Conservation (phyloP, 73 alveolate species). For the Blepharisma japonicum region DNA sequence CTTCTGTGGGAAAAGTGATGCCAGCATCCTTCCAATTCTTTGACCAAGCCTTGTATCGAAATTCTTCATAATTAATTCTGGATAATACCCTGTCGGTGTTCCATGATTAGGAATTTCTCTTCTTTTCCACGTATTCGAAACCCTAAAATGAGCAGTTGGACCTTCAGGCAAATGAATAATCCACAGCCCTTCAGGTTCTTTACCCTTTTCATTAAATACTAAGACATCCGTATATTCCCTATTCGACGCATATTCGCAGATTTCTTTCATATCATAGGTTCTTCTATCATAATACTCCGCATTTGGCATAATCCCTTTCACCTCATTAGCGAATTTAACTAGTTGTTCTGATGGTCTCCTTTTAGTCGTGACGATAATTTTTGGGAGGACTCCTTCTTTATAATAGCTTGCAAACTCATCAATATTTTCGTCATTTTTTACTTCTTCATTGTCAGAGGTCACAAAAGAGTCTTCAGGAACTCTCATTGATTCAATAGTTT, state of each 20-base stretch:
- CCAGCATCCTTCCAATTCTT: slow-evolving; percentile 94
- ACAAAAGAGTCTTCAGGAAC: slow-evolving; percentile 86
- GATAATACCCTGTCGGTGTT: slow-evolving; percentile 83
- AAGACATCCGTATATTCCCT: slow-evolving; percentile 91
- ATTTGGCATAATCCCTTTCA: slow-evolving; percentile 74
- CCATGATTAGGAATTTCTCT: slow-evolving; percentile 89
- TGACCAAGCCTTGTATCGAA: slow-evolving; percentile 96
- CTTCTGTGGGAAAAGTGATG: slow-evolving; percentile 90
- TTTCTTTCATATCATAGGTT: slow-evolving; percentile 80
- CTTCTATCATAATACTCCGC: slow-evolving; percentile 81
- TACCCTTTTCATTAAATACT: slow-evolving; percentile 86
- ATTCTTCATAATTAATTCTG: slow-evolving; percentile 92
- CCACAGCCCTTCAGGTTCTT: slow-evolving; percentile 82
- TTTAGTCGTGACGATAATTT: slow-evolving; percentile 81
- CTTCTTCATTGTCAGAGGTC: slow-evolving; percentile 77
- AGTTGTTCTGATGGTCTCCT: slow-evolving; percentile 79
- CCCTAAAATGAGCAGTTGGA: slow-evolving; percentile 96
- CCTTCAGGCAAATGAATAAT: slow-evolving; percentile 96
- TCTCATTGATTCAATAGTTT: slow-evolving; percentile 91
- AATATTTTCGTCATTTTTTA: slow-evolving; percentile 76
- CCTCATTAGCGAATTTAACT: slow-evolving; percentile 73
- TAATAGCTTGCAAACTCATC: slow-evolving; percentile 88
- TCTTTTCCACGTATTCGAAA: slow-evolving; percentile 78
- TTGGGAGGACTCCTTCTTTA: slow-evolving; percentile 75
- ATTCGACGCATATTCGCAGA: slow-evolving; percentile 79